Evolutionary conservation across 768 basidiomycete species (phyloP).

Genomic region (Fistulinella prunicolor): DNA sequence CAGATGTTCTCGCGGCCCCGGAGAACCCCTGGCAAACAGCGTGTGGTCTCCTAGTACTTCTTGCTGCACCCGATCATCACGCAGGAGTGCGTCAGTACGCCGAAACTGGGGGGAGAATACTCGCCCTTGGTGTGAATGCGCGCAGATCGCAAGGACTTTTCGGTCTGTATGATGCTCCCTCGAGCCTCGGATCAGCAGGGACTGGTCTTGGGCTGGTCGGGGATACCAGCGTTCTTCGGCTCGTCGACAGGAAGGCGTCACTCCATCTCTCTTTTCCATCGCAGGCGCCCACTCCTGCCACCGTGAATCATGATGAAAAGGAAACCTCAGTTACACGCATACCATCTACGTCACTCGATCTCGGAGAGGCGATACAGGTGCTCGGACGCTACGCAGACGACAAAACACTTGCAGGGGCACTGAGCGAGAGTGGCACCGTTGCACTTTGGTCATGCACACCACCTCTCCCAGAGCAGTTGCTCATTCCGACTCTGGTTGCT

Average conservation of each 20-base stretch:
- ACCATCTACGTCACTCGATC: conserved; percentile 17
- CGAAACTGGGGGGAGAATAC: conserved; percentile 63
- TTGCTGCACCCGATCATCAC: conserved; percentile 44
- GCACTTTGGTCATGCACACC: conserved; percentile 32
- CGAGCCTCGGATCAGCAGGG: conserved; percentile 39
- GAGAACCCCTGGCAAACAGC: conserved; percentile 73
- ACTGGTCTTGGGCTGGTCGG: conserved; percentile 32
- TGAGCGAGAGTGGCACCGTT: conserved; percentile 23
- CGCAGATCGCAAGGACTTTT: conserved; percentile 46
- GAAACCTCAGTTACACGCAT: conserved; percentile 7
- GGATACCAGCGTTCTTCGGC: conserved; percentile 25
- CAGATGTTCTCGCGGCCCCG: conserved; percentile 50
- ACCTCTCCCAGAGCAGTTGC: conserved; percentile 22
- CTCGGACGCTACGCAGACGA: conserved; percentile 22
- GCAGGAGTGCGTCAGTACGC: conserved; percentile 57
- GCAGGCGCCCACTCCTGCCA: conserved; percentile 5
- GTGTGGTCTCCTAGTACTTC: conserved; percentile 82
- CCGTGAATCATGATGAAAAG: conserved; percentile 5
- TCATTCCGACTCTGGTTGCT: conserved; percentile 20
- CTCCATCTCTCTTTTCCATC: conserved; percentile 29
- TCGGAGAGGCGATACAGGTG: conserved; percentile 11
- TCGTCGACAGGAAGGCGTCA: conserved; percentile 21
- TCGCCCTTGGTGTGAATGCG: conserved; percentile 63
- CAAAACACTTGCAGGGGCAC: conserved; percentile 20
- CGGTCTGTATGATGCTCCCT: conserved; percentile 33